Percentiles rank a stretch among this genome's conserved stretches.
phyloP scores from a whole-genome alignment of 2,329 filamentous ascomycete genomes.

The Fusarium nodosum region DNA sequence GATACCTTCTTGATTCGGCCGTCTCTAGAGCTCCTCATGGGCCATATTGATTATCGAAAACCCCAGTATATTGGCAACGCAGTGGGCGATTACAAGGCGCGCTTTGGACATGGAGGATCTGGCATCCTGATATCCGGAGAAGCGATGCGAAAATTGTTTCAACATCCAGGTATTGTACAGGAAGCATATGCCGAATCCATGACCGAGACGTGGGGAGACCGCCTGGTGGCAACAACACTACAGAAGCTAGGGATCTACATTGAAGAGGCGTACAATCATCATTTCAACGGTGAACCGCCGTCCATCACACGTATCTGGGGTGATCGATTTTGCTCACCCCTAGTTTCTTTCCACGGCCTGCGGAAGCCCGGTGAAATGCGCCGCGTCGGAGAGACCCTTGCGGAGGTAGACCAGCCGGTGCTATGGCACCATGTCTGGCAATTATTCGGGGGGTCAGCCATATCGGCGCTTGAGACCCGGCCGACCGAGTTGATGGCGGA shows the following conservation, averaged over 20 bases:
- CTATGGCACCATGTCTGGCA: constrained; percentile 66
- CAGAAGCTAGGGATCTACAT: constrained; percentile 68
- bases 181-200: constrained; percentile 63
- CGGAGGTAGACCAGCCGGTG: constrained; percentile 56
- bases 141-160: constrained; percentile 63
- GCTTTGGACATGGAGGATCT: constrained; percentile 71
- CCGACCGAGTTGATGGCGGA: constrained; percentile 59
- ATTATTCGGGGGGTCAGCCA: constrained; percentile 60
- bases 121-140: constrained; percentile 66
- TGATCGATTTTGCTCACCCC: constrained; percentile 67
- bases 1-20: constrained; percentile 68
- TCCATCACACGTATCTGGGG: constrained; percentile 62
- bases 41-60: constrained; percentile 62
- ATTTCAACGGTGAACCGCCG: constrained; percentile 70
- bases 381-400: constrained; percentile 59
- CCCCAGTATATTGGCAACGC: constrained; percentile 69
- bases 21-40: constrained; percentile 63
- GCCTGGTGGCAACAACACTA: constrained; percentile 66
- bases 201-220: constrained; percentile 67
- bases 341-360: constrained; percentile 67
- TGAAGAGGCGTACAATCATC: constrained; percentile 65
- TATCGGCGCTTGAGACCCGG: constrained; percentile 55
- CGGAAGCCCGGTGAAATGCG: constrained; percentile 61
- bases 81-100: constrained; percentile 67
- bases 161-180: constrained; percentile 58